These are phyloP conservation scores for Acanthamoeba royreba DNA, from an alignment of 208 protist genomes.

Conservation along the genomic window DNA sequence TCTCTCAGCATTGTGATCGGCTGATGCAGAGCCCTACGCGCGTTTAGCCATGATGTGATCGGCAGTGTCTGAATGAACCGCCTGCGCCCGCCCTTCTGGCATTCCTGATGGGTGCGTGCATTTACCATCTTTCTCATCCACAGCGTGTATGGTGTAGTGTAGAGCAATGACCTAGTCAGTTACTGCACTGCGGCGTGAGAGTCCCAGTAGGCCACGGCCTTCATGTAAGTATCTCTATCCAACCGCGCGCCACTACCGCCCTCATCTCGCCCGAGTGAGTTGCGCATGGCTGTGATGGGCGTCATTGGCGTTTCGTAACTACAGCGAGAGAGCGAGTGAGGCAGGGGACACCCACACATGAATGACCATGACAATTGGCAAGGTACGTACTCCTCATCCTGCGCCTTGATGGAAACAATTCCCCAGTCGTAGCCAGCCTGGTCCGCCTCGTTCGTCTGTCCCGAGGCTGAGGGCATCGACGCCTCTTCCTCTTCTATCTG, in stretches of 20 bases:
- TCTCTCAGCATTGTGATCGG: too few relatives aligned
- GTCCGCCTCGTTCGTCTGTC: neutral
- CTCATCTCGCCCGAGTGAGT: neutral
- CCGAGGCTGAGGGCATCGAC: neutral
- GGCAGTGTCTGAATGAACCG: too few relatives aligned
- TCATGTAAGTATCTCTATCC: neutral
- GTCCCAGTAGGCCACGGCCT: conserved; percentile 16
- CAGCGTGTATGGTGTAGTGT: too few relatives aligned
- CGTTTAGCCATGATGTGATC: too few relatives aligned
- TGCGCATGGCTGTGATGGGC: conserved; percentile 16
- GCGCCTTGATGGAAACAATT: conserved; percentile 25
- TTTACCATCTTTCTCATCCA: too few relatives aligned
- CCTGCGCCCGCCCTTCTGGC: too few relatives aligned
- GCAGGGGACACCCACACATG: too few relatives aligned
- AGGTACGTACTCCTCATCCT: neutral
- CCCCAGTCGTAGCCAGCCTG: conserved; percentile 30
- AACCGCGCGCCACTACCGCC: neutral
- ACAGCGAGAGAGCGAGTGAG: neutral
- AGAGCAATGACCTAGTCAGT: too few relatives aligned
- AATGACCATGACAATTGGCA: too few relatives aligned
- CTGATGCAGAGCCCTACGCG: too few relatives aligned
- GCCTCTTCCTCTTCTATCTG: conserved; percentile 13
- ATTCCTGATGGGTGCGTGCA: too few relatives aligned
- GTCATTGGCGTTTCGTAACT: conserved; percentile 18
- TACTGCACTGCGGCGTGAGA: neutral